These are phyloP conservation scores for Citrus mangshanensis DNA, from an alignment of 345 rosid genomes.

Conservation along the genomic window DNA sequence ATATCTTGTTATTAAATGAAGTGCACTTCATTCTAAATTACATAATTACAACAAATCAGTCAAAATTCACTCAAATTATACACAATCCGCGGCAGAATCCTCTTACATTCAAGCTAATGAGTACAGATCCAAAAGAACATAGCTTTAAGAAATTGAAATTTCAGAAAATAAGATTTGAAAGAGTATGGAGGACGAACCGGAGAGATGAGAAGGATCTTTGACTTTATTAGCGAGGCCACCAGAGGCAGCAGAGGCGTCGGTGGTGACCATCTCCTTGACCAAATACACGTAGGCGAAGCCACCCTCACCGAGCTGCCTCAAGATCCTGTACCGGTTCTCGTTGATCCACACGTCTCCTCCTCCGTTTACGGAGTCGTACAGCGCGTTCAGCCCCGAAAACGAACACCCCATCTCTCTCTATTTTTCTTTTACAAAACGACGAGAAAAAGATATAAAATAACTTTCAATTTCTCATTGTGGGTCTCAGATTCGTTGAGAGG, in stretches of 20 bases:
- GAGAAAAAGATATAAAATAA: not conserved
- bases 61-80: not conserved
- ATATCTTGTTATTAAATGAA: not conserved
- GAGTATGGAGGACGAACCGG: slow-evolving; percentile 47
- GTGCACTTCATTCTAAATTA: not conserved
- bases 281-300: slow-evolving; percentile 86
- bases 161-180: not conserved
- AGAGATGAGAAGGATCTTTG: slow-evolving; percentile 86
- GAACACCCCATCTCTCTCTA: slow-evolving; percentile 66
- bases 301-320: slow-evolving; percentile 98
- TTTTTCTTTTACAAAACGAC: not conserved
- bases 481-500: slow-evolving; percentile 12
- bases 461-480: slow-evolving; percentile 41
- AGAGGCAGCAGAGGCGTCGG: slow-evolving; percentile 56
- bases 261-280: slow-evolving; percentile 66
- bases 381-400: slow-evolving; percentile 87
- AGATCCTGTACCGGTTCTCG: slow-evolving; percentile 80
- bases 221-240: slow-evolving; percentile 77
- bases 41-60: not conserved
- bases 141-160: not conserved
- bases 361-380: slow-evolving; percentile 87
- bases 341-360: slow-evolving; percentile 99
- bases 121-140: not conserved
- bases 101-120: not conserved
- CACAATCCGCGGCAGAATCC: not conserved